Evolutionary conservation across 352 stramenopile species (phyloP).

Genomic region (Pythium guiyangense): DNA sequence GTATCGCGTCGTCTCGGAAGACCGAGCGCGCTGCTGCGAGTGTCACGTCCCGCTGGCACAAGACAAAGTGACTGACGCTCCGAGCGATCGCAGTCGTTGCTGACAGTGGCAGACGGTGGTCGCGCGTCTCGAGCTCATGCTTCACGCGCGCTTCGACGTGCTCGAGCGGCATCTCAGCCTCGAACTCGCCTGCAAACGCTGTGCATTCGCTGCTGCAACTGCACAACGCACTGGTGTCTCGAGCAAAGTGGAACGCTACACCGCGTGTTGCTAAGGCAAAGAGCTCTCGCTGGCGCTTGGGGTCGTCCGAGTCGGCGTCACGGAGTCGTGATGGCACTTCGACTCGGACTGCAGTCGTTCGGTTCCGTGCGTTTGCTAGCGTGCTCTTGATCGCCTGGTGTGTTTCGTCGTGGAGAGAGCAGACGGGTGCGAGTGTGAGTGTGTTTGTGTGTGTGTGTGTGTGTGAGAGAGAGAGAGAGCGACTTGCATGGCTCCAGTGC

Average conservation of each 20-base stretch:
- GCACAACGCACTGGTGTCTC: neutral
- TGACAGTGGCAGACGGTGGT: slow-evolving; percentile 23
- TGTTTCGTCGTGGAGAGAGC: neutral
- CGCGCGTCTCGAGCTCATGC: slow-evolving; percentile 19
- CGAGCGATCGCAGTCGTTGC: slow-evolving; percentile 7
- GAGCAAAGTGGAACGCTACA: slow-evolving; percentile 5
- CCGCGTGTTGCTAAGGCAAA: slow-evolving; percentile 1
- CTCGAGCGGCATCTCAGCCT: slow-evolving; percentile 9
- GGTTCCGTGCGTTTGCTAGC: neutral
- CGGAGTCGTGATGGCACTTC: neutral
- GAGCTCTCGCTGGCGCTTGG: neutral
- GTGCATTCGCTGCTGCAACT: neutral
- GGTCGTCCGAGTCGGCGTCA: neutral
- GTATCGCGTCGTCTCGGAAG: slow-evolving; percentile 12
- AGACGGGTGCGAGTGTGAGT: too few species aligned
- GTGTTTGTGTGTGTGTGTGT: too few species aligned
- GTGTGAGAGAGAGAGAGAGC: too few species aligned
- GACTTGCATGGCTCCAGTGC: too few species aligned
- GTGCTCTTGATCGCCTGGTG: neutral
- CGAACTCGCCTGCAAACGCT: neutral
- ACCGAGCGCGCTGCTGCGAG: slow-evolving; percentile 13
- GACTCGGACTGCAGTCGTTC: neutral
- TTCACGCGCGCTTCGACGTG: slow-evolving; percentile 16
- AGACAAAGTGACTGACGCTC: neutral
- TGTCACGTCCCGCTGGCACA: slow-evolving; percentile 14